Percentiles rank a stretch among this genome's conserved stretches.
Evolutionary conservation across 768 basidiomycete species (phyloP).

Genomic region (Clitopilus passeckerianus): DNA sequence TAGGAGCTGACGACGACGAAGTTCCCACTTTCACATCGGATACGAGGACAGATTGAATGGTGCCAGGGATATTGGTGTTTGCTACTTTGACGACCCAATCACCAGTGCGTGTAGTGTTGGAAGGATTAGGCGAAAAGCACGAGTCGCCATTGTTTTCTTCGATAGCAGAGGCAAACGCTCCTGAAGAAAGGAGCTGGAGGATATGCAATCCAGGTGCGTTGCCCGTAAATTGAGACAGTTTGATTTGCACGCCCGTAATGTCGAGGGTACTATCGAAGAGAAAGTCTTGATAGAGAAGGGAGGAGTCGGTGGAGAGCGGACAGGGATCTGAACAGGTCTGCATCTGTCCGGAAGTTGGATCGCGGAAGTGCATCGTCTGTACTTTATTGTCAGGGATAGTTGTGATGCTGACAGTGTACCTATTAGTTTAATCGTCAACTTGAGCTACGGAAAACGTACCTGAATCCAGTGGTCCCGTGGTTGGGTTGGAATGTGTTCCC

Average conservation of each 20-base stretch:
- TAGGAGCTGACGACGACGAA: slow-evolving; percentile 56
- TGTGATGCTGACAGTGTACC: slow-evolving; percentile 49
- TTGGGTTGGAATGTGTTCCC: slow-evolving; percentile 85
- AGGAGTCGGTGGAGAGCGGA: slow-evolving; percentile 73
- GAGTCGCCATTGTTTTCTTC: slow-evolving; percentile 53
- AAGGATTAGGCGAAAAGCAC: slow-evolving; percentile 75
- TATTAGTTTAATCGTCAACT: no score
- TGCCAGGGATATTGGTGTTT: slow-evolving; percentile 75
- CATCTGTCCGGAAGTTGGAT: slow-evolving; percentile 71
- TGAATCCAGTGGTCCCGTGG: slow-evolving; percentile 85
- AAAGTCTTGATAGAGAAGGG: slow-evolving; percentile 90
- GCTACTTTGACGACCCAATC: slow-evolving; percentile 62
- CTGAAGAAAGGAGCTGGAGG: slow-evolving; percentile 88
- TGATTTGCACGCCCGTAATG: slow-evolving; percentile 90
- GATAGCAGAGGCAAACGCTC: slow-evolving; percentile 82
- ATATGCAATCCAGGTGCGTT: slow-evolving; percentile 79
- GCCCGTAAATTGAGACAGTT: slow-evolving; percentile 72
- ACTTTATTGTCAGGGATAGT: slow-evolving; percentile 88
- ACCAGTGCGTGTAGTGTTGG: slow-evolving; percentile 64
- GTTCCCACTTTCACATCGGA: slow-evolving; percentile 65
- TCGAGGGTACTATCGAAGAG: slow-evolving; percentile 57
- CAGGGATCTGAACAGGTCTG: slow-evolving; percentile 74
- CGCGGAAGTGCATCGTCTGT: slow-evolving; percentile 70
- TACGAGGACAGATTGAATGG: slow-evolving; percentile 69
- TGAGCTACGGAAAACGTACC: slow-evolving; percentile 38